Evolutionary conservation across 2,329 filamentous ascomycete species (phyloP).

Genomic region (Ilyonectria mors-panacis): DNA sequence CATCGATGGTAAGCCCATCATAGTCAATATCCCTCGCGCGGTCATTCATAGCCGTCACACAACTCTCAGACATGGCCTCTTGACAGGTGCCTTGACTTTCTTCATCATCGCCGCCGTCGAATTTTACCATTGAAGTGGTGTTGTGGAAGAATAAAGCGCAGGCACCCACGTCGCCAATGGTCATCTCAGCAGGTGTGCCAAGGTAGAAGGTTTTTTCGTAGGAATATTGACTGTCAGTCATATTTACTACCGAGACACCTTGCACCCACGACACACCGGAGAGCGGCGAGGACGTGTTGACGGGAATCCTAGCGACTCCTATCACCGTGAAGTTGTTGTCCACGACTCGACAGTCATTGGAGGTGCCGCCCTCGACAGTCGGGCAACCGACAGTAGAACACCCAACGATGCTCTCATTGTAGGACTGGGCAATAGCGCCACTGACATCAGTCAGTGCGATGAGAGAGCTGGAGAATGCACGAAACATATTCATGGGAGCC

Average conservation of each 20-base stretch:
- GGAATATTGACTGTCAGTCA: neutral
- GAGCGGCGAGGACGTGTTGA: neutral
- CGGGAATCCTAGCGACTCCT: neutral
- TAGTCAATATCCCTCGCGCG: neutral
- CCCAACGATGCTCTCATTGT: neutral
- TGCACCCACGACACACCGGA: conserved; percentile 1
- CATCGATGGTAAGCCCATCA: neutral
- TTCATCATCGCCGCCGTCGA: neutral
- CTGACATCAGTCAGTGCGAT: neutral
- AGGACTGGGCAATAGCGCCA: neutral
- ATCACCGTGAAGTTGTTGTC: neutral
- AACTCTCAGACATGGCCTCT: neutral
- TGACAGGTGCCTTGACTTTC: neutral
- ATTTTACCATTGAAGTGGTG: neutral
- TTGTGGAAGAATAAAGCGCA: conserved; percentile 1
- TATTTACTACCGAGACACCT: neutral
- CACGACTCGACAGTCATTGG: neutral
- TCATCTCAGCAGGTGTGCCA: neutral
- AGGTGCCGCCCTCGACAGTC: neutral
- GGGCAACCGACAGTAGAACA: neutral
- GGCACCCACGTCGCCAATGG: neutral
- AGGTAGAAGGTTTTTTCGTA: conserved; percentile 2
- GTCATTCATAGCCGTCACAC: neutral
- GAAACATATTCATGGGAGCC: neutral
- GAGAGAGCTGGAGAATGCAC: neutral